A percentile compares a stretch with the other conserved stretches of the same genome.
phyloP scores from a whole-genome alignment of 305 asterid species.

The Solanum hybrid region DNA sequence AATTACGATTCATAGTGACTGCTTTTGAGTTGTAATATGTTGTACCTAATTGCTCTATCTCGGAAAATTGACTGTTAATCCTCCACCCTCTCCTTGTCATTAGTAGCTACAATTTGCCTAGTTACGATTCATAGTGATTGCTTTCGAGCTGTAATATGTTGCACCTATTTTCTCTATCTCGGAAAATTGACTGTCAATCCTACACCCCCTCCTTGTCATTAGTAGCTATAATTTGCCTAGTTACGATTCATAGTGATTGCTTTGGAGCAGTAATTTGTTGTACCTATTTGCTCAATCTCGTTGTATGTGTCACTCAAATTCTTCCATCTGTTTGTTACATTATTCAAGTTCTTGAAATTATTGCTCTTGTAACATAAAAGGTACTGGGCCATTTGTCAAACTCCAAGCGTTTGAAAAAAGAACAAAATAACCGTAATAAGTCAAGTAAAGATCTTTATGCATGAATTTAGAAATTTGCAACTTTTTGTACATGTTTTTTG shows the following conservation, averaged over 20 bases:
- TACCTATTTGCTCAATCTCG: not conserved
- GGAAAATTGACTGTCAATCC: not conserved
- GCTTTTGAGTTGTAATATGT: not conserved
- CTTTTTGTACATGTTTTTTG: not conserved
- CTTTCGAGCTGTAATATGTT: not conserved
- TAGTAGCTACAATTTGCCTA: not conserved
- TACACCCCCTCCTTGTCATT: not conserved
- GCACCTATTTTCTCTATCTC: no score
- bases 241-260: not conserved
- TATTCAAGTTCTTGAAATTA: not conserved
- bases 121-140: no score
- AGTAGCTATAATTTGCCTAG: not conserved
- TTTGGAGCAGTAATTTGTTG: not conserved
- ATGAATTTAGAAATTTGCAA: not conserved
- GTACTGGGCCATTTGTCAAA: not conserved
- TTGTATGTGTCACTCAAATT: no score
- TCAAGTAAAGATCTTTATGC: not conserved
- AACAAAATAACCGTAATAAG: not conserved
- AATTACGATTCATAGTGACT: not conserved
- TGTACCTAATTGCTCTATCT: not conserved
- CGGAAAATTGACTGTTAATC: not conserved
- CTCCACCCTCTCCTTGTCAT: not conserved
- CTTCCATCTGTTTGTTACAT: not conserved
- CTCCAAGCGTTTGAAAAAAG: not conserved
- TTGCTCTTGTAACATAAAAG: not conserved